phyloP scores from a whole-genome alignment of 441 rosid genomes.

The Eruca vesicaria region DNA sequence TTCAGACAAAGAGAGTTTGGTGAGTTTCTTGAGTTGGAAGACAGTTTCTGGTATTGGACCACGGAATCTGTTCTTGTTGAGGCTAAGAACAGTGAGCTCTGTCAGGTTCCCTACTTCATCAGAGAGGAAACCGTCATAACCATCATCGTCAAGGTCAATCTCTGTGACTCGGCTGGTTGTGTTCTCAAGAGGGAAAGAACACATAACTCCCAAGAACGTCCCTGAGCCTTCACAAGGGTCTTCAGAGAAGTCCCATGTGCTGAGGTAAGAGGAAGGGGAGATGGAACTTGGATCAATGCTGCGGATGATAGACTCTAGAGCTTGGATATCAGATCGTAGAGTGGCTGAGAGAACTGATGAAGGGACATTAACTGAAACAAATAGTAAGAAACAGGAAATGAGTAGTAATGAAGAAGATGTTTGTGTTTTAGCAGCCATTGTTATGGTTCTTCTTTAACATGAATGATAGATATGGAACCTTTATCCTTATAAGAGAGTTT shows the following conservation, averaged over 20 bases:
- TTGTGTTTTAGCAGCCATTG: conserved; percentile 33
- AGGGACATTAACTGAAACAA: conserved; percentile 24
- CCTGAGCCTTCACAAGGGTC: conserved; percentile 58
- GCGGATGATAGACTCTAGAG: conserved; percentile 39
- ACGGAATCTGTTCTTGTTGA: conserved; percentile 47
- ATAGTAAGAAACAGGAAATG: conserved; percentile 22
- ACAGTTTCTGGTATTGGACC: conserved; percentile 56
- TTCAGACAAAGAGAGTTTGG: conserved; percentile 34
- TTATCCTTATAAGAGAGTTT: not conserved
- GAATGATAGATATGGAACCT: not conserved
- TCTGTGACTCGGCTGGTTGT: conserved; percentile 41
- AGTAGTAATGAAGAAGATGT: conserved; percentile 17
- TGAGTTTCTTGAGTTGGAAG: conserved; percentile 44
- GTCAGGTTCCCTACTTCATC: conserved; percentile 48
- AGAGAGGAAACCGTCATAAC: conserved; percentile 58
- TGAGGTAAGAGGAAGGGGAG: conserved; percentile 42
- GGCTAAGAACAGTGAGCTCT: conserved; percentile 47
- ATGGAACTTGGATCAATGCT: conserved; percentile 51
- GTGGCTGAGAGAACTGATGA: conserved; percentile 33
- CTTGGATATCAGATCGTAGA: conserved; percentile 40
- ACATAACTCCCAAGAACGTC: conserved; percentile 52
- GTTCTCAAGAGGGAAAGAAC: conserved; percentile 42
- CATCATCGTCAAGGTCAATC: conserved; percentile 48
- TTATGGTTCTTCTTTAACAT: conserved; percentile 23
- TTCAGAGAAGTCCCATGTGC: conserved; percentile 49